Conservation (phyloP, 768 basidiomycete species). For the Russula sp. region DNA sequence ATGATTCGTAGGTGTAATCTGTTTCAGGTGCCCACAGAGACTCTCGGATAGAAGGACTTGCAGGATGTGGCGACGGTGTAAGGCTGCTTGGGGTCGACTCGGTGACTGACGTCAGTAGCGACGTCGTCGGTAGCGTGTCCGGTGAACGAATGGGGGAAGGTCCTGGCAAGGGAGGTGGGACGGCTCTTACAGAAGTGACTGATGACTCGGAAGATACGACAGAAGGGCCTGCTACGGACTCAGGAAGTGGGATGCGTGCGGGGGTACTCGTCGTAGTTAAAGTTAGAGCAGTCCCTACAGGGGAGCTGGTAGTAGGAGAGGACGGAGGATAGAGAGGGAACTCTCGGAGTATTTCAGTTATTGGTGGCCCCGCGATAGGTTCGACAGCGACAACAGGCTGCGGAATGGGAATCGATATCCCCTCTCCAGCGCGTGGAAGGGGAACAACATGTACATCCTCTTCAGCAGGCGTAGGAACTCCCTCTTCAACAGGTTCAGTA, state of each 20-base stretch:
- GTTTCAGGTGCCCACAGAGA: slow-evolving; percentile 62
- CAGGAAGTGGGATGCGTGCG: neutral
- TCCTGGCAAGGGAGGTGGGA: slow-evolving; percentile 28
- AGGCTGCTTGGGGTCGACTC: slow-evolving; percentile 28
- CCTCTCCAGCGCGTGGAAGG: neutral
- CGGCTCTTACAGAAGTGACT: slow-evolving; percentile 2
- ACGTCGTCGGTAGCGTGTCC: slow-evolving; percentile 33
- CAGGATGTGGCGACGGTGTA: slow-evolving; percentile 30
- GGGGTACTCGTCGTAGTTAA: slow-evolving; percentile 1
- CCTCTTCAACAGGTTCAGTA: neutral
- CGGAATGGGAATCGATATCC: neutral
- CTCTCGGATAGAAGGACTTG: slow-evolving; percentile 43
- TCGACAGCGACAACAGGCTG: neutral
- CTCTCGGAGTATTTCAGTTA: neutral
- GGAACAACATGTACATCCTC: slow-evolving; percentile 3
- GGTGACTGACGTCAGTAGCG: slow-evolving; percentile 22
- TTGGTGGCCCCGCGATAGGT: slow-evolving; percentile 8
- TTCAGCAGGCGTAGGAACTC: neutral
- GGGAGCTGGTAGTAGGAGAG: slow-evolving; percentile 2
- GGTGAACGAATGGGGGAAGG: slow-evolving; percentile 34
- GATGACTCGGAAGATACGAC: neutral
- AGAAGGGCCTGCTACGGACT: slow-evolving; percentile 23
- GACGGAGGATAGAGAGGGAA: neutral
- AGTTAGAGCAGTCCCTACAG: slow-evolving; percentile 2
- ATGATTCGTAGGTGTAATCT: slow-evolving; percentile 72